Evolutionary conservation across 768 basidiomycete species (phyloP), one percentile per base, ranked within the genome.

Genomic region (Hemileccinum impolitum): DNA sequence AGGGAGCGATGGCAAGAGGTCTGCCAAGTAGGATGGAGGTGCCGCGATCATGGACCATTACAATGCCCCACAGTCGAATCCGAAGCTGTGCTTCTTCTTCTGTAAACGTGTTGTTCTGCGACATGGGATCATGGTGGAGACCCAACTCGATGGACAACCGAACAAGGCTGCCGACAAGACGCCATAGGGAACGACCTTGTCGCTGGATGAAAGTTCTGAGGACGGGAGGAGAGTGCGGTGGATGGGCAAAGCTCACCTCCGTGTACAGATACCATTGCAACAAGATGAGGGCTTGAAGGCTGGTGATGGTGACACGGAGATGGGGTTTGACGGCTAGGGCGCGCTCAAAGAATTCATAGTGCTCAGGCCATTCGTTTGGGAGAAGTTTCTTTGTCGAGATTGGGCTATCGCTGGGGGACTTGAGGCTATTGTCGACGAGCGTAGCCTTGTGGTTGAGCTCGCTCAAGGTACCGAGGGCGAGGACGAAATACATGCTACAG

Each of bases 181-280:
- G 86, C 90, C 90, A 93, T 3, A 93, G 72, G 1, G 87, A 86
- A 54, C 89, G 81, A n/a, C 90, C 90, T 78, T 90, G 89, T 56
- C 90, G 82, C 90, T 93, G 59, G 30, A 55, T 18, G 41, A 35
- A 40, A 48, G 37, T 37, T 39, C 37, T 50, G 45, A 59, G 57
- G 15, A 52, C 17, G 42, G 26, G 31, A 36, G 8, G 12, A 19
- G 30, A 30, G 15, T 21, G 15, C 52, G 10, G 26, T 26, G 11
- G 28, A 42, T 10, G 18, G 2, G 19, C 3, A 38, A 4, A 17
- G 60, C 78, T 47, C 55, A 88, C 90, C 77, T 92, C 90, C 18
- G 84, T 90, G 59, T 92, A 93, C 18, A 93, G 76, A 67, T 92
- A 91, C 90, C 89, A 92, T 47, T 93, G 91, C 40, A 92, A 66